These are phyloP conservation scores for Globisporangium carolinianum DNA, from an alignment of 352 stramenopile species.

Conservation along the genomic window DNA sequence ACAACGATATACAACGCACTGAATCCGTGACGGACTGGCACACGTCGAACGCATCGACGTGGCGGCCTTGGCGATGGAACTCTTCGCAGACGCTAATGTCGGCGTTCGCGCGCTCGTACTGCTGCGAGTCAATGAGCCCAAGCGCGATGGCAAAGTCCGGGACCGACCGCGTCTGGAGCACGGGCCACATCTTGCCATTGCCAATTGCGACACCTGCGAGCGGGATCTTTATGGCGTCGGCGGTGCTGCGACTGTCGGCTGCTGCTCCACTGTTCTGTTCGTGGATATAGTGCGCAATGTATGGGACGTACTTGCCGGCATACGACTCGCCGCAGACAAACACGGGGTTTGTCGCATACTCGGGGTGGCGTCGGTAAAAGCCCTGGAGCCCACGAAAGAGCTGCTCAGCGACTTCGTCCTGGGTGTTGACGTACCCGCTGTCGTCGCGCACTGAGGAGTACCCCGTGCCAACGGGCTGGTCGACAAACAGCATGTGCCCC, in stretches of 20 bases:
- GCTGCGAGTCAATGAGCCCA: conserved; percentile 75
- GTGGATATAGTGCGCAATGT: conserved; percentile 92
- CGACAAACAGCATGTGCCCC: conserved; percentile 81
- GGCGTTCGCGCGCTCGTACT: conserved; percentile 67
- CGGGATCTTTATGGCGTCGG: conserved; percentile 43
- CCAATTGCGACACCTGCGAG: conserved; percentile 88
- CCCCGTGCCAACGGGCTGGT: conserved; percentile 76
- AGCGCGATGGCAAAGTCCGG: conserved; percentile 77
- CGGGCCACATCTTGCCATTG: conserved; percentile 84
- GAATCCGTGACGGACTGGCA: conserved; percentile 60
- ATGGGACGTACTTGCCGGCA: conserved; percentile 95
- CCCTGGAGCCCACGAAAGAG: conserved; percentile 90
- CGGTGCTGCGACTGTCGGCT: conserved; percentile 11
- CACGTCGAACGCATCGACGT: conserved; percentile 66
- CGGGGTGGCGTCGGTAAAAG: conserved; percentile 87
- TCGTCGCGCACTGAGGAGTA: conserved; percentile 72
- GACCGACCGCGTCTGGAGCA: conserved; percentile 73
- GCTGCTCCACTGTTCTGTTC: conserved; percentile 52
- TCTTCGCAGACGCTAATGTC: conserved; percentile 75
- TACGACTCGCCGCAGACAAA: conserved; percentile 91
- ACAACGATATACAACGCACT: conserved; percentile 11
- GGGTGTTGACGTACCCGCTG: conserved; percentile 57
- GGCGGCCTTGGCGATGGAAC: conserved; percentile 59
- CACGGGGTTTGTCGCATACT: conserved; percentile 59
- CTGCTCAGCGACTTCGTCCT: conserved; percentile 70